A percentile compares a stretch with the other conserved stretches of the same genome.
Evolutionary conservation across 2,329 filamentous ascomycete species (phyloP).

Genomic region (Colletotrichum phormii): DNA sequence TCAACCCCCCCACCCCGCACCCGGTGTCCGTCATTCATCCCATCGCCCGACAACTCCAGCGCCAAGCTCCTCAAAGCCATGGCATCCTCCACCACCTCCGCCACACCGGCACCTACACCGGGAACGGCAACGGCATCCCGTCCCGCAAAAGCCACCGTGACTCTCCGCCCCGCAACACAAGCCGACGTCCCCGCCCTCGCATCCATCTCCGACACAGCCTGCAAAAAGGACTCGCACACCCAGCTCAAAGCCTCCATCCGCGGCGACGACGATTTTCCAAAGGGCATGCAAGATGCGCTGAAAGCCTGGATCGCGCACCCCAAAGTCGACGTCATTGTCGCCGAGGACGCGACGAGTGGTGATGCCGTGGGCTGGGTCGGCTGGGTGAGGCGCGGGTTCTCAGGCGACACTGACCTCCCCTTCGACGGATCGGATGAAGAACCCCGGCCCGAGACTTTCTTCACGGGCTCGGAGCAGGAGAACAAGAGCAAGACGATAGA

Average conservation of each 20-base stretch:
- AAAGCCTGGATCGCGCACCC: conserved; percentile 39
- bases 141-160: neutral
- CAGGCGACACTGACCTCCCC: conserved; percentile 39
- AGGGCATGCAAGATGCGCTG: conserved; percentile 39
- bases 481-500: conserved; percentile 38
- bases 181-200: conserved; percentile 47
- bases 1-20: neutral
- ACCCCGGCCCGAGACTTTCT: neutral
- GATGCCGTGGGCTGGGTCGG: conserved; percentile 47
- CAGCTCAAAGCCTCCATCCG: conserved; percentile 48
- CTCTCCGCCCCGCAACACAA: conserved; percentile 3
- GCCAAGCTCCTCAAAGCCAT: neutral
- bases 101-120: too few relatives aligned
- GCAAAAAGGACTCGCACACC: conserved; percentile 46
- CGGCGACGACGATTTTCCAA: conserved; percentile 42
- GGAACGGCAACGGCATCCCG: neutral
- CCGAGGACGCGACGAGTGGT: conserved; percentile 44
- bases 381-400: conserved; percentile 47
- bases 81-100: neutral
- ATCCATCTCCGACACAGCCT: conserved; percentile 45
- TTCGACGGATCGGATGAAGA: conserved; percentile 32
- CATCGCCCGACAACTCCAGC: neutral
- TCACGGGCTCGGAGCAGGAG: neutral
- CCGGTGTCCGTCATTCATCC: neutral
- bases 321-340: conserved; percentile 47